phyloP scores from a whole-genome alignment of 306 rosid genomes.

The Datisca glomerata region DNA sequence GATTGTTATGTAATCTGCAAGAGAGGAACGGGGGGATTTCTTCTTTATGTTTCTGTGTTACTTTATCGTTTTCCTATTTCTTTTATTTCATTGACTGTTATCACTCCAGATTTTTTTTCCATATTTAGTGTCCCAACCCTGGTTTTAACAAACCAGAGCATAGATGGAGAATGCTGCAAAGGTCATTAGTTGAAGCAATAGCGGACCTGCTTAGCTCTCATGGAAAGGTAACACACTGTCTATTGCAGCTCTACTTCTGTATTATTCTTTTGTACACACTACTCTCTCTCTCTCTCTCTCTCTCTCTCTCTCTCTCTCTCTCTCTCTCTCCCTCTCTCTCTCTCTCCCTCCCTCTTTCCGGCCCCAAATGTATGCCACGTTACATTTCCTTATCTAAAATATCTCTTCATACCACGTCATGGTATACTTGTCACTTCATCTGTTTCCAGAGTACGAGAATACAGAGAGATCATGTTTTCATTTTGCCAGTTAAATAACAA shows the following conservation, averaged over 20 bases:
- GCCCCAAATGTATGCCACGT: no score
- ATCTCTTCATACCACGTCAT: no score
- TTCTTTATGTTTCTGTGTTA: no score
- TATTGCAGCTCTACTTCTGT: slow-evolving; percentile 3
- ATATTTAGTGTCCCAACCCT: slow-evolving; percentile 73
- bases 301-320: no score
- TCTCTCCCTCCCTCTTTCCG: no score
- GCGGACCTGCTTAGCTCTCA: slow-evolving; percentile 42
- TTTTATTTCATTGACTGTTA: no score
- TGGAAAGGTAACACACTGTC: slow-evolving; percentile 53
- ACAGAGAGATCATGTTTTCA: neutral
- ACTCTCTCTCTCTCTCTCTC: no score
- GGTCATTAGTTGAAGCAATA: slow-evolving; percentile 65
- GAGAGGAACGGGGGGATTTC: no score
- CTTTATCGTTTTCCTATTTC: no score
- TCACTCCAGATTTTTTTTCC: slow-evolving; percentile 5
- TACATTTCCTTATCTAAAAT: no score
- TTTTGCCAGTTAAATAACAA: neutral
- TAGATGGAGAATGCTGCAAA: slow-evolving; percentile 93
- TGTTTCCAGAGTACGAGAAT: neutral
- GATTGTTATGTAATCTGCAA: no score
- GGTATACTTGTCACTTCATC: neutral
- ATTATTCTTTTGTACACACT: neutral
- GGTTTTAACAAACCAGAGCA: slow-evolving; percentile 75
- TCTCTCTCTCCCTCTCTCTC: no score